Evolutionary conservation across 345 rosid genomes (phyloP).

Genomic region (Luvunga scandens): DNA sequence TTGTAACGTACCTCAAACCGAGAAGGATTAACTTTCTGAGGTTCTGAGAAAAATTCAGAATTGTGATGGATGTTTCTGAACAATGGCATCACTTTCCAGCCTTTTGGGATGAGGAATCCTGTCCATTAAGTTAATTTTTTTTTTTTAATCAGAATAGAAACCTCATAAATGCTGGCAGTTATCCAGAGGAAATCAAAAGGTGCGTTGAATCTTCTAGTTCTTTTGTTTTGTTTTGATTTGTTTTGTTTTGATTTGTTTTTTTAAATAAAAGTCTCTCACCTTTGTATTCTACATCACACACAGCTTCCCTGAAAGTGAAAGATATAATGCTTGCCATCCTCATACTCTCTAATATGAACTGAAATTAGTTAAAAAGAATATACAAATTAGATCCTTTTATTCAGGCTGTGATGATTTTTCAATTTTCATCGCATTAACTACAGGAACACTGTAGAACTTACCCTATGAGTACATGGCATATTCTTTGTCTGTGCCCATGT

Average conservation of each 20-base stretch:
- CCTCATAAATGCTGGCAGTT: neutral
- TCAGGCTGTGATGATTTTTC: neutral
- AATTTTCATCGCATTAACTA: neutral
- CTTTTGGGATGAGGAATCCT: conserved; percentile 91
- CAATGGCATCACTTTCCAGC: conserved; percentile 99
- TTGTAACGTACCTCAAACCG: conserved; percentile 65
- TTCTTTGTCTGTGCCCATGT: conserved; percentile 81
- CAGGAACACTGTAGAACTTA: conserved; percentile 6
- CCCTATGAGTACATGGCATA: conserved; percentile 76
- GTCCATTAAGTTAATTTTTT: neutral
- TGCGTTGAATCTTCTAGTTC: conserved; percentile 10
- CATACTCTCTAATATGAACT: conserved; percentile 67
- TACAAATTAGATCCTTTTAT: neutral
- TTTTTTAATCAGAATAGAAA: neutral
- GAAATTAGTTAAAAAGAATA: neutral
- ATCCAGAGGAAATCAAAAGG: neutral
- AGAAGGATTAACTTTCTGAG: conserved; percentile 76
- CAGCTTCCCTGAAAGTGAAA: conserved; percentile 89
- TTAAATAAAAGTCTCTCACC: conserved; percentile 31
- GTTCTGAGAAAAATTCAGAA: conserved; percentile 67
- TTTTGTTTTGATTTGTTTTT: too few species aligned
- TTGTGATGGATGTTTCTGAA: conserved; percentile 94
- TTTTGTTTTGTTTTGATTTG: neutral
- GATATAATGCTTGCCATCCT: conserved; percentile 94
- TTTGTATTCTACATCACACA: conserved; percentile 76